Base-by-base conservation (phyloP, 495 filamentous ascomycete species). In the Daldinia decipiens region DNA sequence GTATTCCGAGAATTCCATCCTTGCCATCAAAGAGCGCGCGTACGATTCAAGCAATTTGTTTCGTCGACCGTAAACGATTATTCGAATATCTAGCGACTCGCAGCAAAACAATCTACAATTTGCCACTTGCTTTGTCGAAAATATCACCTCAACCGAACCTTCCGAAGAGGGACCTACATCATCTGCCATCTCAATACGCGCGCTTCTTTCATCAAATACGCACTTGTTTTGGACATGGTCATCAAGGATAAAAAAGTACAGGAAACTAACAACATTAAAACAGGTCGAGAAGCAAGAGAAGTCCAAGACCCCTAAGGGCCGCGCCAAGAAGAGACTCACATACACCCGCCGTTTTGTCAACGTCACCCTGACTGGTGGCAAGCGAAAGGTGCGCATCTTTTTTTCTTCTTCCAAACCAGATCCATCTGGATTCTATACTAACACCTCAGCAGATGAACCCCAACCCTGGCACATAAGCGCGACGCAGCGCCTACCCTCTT, bases 261-360 rank as follows among this genome's bases (percentile, higher is more conserved):
- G 1, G n/a, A 45, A 29, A 31, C 69, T 73, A 29, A 68, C 57
- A 61, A 32, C 26, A 65, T 55, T 1, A 65, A 38, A 55, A 76
- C 80, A 93, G 91, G 92, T 95, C 76, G 92, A 95, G 84, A 89
- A 89, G 47, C 91, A 93, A 84, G 92, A 95, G 88, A 95, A 95
- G 87, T 87, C 92, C 82, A 94, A 94, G 89, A 87, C 86, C 74
- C 95, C 95, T 81, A 98, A 99, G 89, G 95, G 95, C 80, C 93
- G 95, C 76, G 95, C 95, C 74, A 95, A 95, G 90, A 99, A 99
- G 93, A 90, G 95, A 77, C 90, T 97, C 76, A 87, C 86, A 73
- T 99, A 99, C 88, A 98, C 94, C 75, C 92, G 95, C 81, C 94
- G 95, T 74, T 99, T 99, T 88, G 96, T 99, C 73, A 99, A 98